Evolutionary conservation across 176 grass and related monocot genomes (phyloP).

Genomic region (Rhipidocladum racemiflorum): DNA sequence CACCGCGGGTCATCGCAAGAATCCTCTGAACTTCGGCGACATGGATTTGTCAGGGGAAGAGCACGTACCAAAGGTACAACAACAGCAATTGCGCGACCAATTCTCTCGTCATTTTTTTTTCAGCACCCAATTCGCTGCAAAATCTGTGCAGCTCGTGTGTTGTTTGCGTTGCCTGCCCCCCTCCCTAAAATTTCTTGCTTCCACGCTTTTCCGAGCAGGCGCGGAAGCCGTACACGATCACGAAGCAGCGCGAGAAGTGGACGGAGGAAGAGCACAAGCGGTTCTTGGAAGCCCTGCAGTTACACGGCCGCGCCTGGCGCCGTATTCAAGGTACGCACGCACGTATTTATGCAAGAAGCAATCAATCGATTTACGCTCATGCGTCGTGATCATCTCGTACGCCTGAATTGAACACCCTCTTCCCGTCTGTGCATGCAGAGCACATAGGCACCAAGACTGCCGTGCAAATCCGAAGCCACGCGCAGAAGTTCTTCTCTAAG

Average conservation of each 20-base stretch:
- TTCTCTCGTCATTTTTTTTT: neutral
- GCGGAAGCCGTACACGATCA: constrained; percentile 95
- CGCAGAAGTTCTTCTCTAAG: constrained; percentile 99
- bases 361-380: no score
- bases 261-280: constrained; percentile 81
- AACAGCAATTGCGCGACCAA: neutral
- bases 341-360: neutral
- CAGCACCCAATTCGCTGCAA: neutral
- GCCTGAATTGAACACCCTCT: neutral
- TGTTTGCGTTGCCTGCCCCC: neutral
- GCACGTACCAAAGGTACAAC: constrained; percentile 55
- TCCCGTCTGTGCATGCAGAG: constrained; percentile 41
- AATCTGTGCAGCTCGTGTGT: neutral
- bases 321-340: constrained; percentile 66
- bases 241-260: constrained; percentile 95
- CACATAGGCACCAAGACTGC: constrained; percentile 93
- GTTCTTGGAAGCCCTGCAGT: constrained; percentile 81
- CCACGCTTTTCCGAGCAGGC: constrained; percentile 36
- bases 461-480: constrained; percentile 95
- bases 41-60: constrained; percentile 53
- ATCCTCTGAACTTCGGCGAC: neutral
- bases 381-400: no score
- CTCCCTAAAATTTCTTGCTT: neutral
- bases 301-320: constrained; percentile 88
- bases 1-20: neutral